phyloP scores from a whole-genome alignment of 805 yeast genomes.

The Wickerhamiella brachini region DNA sequence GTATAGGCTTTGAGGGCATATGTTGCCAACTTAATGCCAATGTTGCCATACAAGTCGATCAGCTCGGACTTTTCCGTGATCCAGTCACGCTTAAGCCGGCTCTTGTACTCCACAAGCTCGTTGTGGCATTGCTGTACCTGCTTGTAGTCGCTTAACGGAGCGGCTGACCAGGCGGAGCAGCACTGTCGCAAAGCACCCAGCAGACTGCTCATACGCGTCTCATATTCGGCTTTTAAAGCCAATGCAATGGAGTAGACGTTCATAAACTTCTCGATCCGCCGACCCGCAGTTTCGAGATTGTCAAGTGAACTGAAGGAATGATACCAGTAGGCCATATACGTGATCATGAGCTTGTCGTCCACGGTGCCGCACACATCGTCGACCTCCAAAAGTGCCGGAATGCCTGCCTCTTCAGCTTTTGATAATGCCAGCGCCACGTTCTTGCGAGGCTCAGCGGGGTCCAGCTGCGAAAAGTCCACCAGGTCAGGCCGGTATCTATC shows the following conservation, averaged over 20 bases:
- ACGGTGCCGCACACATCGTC: constrained; percentile 41
- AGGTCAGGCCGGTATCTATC: constrained; percentile 31
- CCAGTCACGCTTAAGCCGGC: constrained; percentile 26
- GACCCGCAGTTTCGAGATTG: constrained; percentile 27
- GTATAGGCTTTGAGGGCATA: constrained; percentile 24
- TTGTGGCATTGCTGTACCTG: constrained; percentile 20
- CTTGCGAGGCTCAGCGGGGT: constrained; percentile 20
- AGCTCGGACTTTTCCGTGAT: constrained; percentile 26
- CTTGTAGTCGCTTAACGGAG: constrained; percentile 15
- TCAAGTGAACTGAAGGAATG: constrained; percentile 30
- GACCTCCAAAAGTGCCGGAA: constrained; percentile 39
- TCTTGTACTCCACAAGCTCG: constrained; percentile 21
- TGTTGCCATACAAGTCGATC: constrained; percentile 25
- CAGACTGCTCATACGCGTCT: constrained; percentile 21
- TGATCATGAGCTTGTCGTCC: constrained; percentile 46
- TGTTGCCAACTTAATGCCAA: constrained; percentile 26
- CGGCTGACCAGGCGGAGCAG: constrained; percentile 20
- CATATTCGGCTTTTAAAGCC: constrained; percentile 24
- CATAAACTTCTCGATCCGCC: constrained; percentile 27
- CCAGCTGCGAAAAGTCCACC: constrained; percentile 24
- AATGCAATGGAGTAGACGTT: constrained; percentile 22
- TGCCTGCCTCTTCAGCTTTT: constrained; percentile 34
- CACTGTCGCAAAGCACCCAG: constrained; percentile 17
- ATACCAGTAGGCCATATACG: constrained; percentile 48
- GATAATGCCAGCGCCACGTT: constrained; percentile 29